Evolutionary conservation across 345 rosid genomes (phyloP).

Genomic region (Turnera subulata): DNA sequence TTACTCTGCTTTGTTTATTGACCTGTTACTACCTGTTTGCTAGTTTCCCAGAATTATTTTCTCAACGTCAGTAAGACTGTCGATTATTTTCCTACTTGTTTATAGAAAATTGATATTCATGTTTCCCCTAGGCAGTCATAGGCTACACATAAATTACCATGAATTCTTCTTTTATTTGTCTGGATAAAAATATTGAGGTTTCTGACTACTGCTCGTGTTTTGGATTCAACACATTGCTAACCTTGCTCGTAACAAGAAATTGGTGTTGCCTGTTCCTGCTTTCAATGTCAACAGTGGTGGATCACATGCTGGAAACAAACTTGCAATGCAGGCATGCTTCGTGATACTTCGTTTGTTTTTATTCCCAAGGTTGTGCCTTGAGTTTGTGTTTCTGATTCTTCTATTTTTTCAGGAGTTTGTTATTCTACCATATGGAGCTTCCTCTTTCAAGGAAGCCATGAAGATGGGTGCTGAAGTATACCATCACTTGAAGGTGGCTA

Average conservation of each 20-base stretch:
- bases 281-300: conserved; percentile 73
- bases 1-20: too few species aligned
- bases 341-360: not conserved
- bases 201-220: conserved; percentile 1
- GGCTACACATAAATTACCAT: not conserved
- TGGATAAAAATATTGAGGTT: not conserved
- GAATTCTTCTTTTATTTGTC: too few species aligned
- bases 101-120: too few species aligned
- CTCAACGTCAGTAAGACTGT: not conserved
- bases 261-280: conserved; percentile 70
- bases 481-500: conserved; percentile 54
- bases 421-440: conserved; percentile 66
- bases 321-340: conserved; percentile 54
- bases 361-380: not conserved
- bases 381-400: conserved; percentile 9
- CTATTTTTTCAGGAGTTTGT: conserved; percentile 48
- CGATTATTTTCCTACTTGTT: not conserved
- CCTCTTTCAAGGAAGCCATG: conserved; percentile 72
- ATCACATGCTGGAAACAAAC: conserved; percentile 68
- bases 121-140: not conserved
- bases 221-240: conserved; percentile 61
- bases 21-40: too few species aligned
- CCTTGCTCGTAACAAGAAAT: conserved; percentile 55
- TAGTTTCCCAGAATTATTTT: too few species aligned
- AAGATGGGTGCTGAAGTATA: conserved; percentile 76